Base-by-base conservation (phyloP, 306 rosid species). In the Vachellia pachyceras region DNA sequence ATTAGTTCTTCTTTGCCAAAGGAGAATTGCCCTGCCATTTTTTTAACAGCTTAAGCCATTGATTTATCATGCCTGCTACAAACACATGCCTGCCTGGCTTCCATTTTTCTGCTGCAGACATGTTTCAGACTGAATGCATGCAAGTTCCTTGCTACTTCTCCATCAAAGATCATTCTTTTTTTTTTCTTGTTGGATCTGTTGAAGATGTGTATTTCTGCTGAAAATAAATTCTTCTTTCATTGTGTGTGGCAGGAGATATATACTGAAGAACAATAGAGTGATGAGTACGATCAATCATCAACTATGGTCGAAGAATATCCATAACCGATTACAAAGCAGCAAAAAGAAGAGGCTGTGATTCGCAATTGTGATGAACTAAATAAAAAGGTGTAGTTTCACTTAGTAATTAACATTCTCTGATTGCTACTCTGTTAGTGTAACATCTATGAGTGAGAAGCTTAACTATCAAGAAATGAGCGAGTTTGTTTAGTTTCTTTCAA, bases 1-100 rank as follows among this genome's bases (percentile, higher is more conserved):
- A 29, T 40, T 42, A 39, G 72, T 10, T 54, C 60, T 52, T 55
- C 55, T 87, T 83, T 60, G 92, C 90, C 94, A 88, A 90, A 87
- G 96, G 91, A 90, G 92, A 90, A 82, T 85, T 87, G 97, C 86
- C 90, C 91, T 85, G 89, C 87, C 77, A 91, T 87, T 88, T 76
- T 86, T 71, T 64, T 70, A 46, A 58, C 81, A 82, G 85, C 52
- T 69, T 76, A 52, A 12, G 33, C 33, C 0, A 22, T 77, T 11
- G 44, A 63, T 50, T 17, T 72, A 47, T 23, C 37, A 46, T 58
- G 69, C 33, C 33, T 29, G n/a, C n/a, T 7, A 42, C 10, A 8
- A n/a, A 12, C 5, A 29, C 6, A 49, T 80, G 11, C 23, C 52
- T 36, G 39, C 23, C 39, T 60, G 37, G 14, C 22, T 63, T 37